phyloP scores from a whole-genome alignment of 176 grass and related monocot species.

The Thinopyrum elongatum region DNA sequence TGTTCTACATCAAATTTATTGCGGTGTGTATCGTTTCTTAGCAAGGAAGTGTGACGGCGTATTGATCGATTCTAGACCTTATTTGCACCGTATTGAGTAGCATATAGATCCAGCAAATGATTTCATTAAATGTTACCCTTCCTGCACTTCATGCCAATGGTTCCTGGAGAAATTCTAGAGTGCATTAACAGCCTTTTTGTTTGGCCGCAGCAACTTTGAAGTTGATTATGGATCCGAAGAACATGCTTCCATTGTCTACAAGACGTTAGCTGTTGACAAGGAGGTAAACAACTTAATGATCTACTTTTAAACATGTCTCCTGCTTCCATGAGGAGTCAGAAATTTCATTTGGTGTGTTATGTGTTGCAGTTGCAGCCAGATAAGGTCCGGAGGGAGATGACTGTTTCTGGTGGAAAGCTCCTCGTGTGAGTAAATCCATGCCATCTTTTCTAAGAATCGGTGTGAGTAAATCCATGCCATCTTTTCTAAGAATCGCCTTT shows the following conservation, averaged over 20 bases:
- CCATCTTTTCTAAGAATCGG: background rate
- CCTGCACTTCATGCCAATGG: background rate
- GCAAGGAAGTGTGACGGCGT: background rate
- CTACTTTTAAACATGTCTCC: background rate
- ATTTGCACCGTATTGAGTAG: background rate
- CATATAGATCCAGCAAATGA: background rate
- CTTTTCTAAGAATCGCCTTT: background rate
- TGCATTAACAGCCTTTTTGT: constrained; percentile 1
- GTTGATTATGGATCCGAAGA: constrained; percentile 70
- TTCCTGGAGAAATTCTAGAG: background rate
- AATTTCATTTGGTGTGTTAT: background rate
- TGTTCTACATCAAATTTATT: background rate
- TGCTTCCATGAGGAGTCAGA: background rate
- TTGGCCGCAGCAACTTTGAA: constrained; percentile 64
- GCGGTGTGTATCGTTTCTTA: background rate
- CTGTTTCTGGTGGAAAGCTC: constrained; percentile 65
- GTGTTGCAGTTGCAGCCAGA: constrained; percentile 78
- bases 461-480: constrained; percentile 47
- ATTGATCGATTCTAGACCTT: background rate
- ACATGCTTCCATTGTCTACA: constrained; percentile 52
- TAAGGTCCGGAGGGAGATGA: constrained; percentile 83
- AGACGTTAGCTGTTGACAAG: constrained; percentile 59
- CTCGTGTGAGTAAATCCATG: constrained; percentile 57
- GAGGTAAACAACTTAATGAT: constrained; percentile 42
- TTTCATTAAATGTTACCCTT: background rate